Base-by-base conservation (phyloP, 441 rosid species). In the Adansonia grandidieri region DNA sequence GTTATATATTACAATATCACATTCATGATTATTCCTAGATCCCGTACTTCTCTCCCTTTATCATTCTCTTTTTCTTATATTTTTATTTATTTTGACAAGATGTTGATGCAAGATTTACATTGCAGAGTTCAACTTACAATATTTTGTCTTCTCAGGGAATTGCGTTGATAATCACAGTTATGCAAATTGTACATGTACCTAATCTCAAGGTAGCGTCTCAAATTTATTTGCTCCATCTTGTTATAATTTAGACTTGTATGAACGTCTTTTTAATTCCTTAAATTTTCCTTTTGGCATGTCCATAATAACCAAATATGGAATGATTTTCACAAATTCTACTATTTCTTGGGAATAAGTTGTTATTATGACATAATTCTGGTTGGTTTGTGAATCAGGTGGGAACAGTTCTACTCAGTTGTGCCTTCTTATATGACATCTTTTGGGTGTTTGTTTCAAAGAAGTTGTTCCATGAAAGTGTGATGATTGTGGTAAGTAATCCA, bases 161-260 rank as follows among this genome's bases (percentile, higher is more conserved):
- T 86, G 94, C 96, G 24, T 83, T 96, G 84, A 94, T 96, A 74
- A 85, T 94, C 86, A 93, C 97, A 5, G 97, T 96, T 79, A 88
- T 96, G 84, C 99, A 96, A 84, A 92, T 96, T 78, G 98, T 96
- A 83, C 93, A 86, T 51, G 88, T 96, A 51, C 99, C 99, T 79
- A 94, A 96, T 86, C 93, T 96, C 81, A 94, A 96, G 99, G 98
- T 94, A 91, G 78, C 65, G 19, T 63, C 40, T 80, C 19, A 80
- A n/a, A 60, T 65, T 72, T 63, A 64, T 72, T 77, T 76, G 67
- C 51, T 22, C 5, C 60, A 44, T 80, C 32, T 7, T 47, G 65
- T 53, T 62, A 56, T 22, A 20, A 64, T 6, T 72, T 65, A 22
- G 60, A 17, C 60, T 5, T 54, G 10, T 0, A 50, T 14, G 32